Evolutionary conservation across 2,329 filamentous ascomycete genomes (phyloP).

Genomic region (Arthroderma sp.): DNA sequence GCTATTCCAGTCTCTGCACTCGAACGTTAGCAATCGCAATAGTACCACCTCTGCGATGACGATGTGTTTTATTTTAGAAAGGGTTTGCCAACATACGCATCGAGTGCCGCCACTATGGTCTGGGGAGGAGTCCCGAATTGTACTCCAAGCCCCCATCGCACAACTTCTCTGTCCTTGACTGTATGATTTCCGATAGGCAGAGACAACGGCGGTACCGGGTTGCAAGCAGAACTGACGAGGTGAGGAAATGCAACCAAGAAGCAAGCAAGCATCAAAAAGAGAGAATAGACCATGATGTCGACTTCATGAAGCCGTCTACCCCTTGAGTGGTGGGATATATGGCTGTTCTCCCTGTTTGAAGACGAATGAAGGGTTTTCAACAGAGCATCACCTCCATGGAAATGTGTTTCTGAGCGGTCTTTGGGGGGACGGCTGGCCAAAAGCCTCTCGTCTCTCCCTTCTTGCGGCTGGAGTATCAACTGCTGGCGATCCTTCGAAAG

Average conservation of each 20-base stretch:
- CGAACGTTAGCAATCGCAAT: background rate
- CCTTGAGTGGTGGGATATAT: background rate
- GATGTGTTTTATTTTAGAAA: background rate
- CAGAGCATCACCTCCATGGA: background rate
- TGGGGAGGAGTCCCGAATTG: slow-evolving; percentile 9
- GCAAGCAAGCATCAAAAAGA: background rate
- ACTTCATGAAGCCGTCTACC: background rate
- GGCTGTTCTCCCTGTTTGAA: background rate
- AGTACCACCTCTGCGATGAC: background rate
- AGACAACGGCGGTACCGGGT: slow-evolving; percentile 2
- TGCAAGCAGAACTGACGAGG: background rate
- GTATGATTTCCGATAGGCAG: slow-evolving; percentile 7
- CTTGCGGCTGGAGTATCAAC: background rate
- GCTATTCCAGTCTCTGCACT: slow-evolving; percentile 10
- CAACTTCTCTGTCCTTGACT: background rate
- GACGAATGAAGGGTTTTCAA: background rate
- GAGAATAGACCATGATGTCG: background rate
- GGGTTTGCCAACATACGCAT: slow-evolving; percentile 7
- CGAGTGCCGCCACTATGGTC: slow-evolving; percentile 2
- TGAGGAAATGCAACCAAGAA: background rate
- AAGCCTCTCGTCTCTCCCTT: background rate
- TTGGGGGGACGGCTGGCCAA: background rate
- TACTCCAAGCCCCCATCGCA: slow-evolving; percentile 8
- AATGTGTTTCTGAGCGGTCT: background rate
- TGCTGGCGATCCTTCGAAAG: background rate